A percentile compares a stretch with the other conserved stretches of the same genome.
These are phyloP conservation scores for Dalbergia cochinchinensis DNA, from an alignment of 306 rosid species.

Conservation along the genomic window DNA sequence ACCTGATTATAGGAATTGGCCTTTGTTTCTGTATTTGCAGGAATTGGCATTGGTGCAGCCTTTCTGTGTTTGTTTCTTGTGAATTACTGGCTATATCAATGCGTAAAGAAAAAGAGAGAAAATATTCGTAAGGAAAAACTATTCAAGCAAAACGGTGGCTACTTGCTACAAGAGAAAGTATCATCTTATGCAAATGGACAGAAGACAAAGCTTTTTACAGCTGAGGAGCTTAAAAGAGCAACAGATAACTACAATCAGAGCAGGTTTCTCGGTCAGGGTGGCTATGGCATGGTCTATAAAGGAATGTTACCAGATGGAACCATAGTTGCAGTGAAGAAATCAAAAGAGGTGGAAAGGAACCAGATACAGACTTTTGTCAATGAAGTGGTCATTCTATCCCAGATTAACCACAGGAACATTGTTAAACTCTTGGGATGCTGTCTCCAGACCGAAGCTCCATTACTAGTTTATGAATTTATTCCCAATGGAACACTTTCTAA, in stretches of 20 bases:
- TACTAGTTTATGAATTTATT: conserved; percentile 68
- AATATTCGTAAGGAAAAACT: conserved; percentile 43
- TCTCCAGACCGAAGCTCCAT: conserved; percentile 64
- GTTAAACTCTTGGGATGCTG: conserved; percentile 66
- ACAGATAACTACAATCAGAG: conserved; percentile 55
- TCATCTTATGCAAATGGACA: conserved; percentile 47
- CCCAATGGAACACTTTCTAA: conserved; percentile 66
- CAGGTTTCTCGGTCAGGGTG: conserved; percentile 58
- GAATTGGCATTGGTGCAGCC: conserved; percentile 54
- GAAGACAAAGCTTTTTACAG: conserved; percentile 53
- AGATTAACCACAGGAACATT: conserved; percentile 70
- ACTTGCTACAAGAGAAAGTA: conserved; percentile 54
- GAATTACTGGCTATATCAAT: conserved; percentile 46
- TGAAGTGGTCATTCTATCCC: conserved; percentile 61
- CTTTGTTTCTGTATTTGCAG: conserved; percentile 41
- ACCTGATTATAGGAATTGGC: not conserved
- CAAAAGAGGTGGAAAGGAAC: conserved; percentile 47
- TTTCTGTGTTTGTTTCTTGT: conserved; percentile 50
- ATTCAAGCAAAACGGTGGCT: conserved; percentile 71
- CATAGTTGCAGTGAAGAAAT: conserved; percentile 58
- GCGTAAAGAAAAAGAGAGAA: conserved; percentile 39
- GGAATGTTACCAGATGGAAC: conserved; percentile 59
- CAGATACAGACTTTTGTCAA: conserved; percentile 54
- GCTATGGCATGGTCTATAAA: conserved; percentile 53
- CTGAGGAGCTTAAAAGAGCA: conserved; percentile 60